Evolutionary conservation across 495 filamentous ascomycete genomes (phyloP).

Genomic region (Trichodelitschia bisporula): DNA sequence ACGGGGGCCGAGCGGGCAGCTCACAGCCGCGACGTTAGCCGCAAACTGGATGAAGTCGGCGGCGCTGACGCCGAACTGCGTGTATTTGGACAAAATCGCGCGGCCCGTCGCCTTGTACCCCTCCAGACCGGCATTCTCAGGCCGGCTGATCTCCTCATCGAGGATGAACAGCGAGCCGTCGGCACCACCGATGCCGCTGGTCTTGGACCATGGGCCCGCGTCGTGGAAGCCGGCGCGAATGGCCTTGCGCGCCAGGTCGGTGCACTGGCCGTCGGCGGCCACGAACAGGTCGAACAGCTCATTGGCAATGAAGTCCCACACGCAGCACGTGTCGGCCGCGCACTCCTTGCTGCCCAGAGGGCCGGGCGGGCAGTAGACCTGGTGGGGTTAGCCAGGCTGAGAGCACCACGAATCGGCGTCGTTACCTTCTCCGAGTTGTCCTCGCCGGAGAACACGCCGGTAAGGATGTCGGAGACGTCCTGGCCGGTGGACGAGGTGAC

Average conservation of each 20-base stretch:
- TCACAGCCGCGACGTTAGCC: conserved; percentile 9
- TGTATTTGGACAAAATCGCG: conserved; percentile 9
- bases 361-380: too few relatives aligned
- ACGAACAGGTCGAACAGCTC: conserved; percentile 10
- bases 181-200: conserved; percentile 7
- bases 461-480: not conserved
- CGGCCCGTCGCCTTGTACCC: conserved; percentile 3
- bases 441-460: not conserved
- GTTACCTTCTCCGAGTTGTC: too few relatives aligned
- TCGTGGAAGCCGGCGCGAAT: conserved; percentile 14
- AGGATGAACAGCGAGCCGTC: conserved; percentile 11
- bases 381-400: too few relatives aligned
- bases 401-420: too few relatives aligned
- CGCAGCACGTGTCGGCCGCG: conserved; percentile 8
- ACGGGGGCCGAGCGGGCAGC: conserved; percentile 9
- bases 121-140: conserved; percentile 8
- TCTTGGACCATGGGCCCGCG: conserved; percentile 11
- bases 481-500: not conserved
- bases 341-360: too few relatives aligned
- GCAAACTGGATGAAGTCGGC: conserved; percentile 12
- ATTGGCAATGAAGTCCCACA: conserved; percentile 10
- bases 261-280: conserved; percentile 10
- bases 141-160: conserved; percentile 7
- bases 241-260: conserved; percentile 7
- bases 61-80: conserved; percentile 7